Evolutionary conservation across 73 alveolate species (phyloP), one percentile per base, ranked within the genome.

Genomic region (Tetrahymena thermophila): DNA sequence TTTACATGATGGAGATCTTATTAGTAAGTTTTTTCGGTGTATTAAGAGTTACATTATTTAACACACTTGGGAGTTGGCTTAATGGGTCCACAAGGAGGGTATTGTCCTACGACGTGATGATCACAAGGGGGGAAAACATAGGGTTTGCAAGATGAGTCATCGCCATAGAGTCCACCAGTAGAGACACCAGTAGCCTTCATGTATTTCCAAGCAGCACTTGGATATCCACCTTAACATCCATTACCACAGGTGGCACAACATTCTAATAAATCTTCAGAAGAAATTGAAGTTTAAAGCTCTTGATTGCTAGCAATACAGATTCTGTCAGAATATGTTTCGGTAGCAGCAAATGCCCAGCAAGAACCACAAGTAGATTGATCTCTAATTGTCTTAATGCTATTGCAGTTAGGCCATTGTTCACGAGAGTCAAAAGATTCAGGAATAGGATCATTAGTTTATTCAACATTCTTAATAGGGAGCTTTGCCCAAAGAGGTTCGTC

Each of bases 341-440:
- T 98, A 43, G 99, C 98, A 21, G 98, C 99, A 94, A 99, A 98
- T 35, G 99, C 99, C 99, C 99, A 99, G 97, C 99, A 99, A 37
- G 99, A 99, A 34, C 99, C 99, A 95, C 99, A 99, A 85, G 96
- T 94, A 9, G 96, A 94, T 94, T 94, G 85, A 85, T 94, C 96
- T 94, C 96, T 94, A 42, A 94, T 21, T 31, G 84, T 93, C 71
- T 94, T 94, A 34, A 94, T 42, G n/a, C 95, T 84, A 35, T 84
- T 56, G 56, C 96, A 94, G n/a, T 85, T 43, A 8, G 96, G 96
- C 96, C 96, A 94, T 42, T 71, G 34, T 31, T 38, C 44, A 84
- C 96, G 37, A 37, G 96, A 35, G 38, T 94, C 96, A 23, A 94
- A 94, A 44, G 34, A 84, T 15, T 94, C 96, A 31, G 96, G 96